Evolutionary conservation across 495 filamentous ascomycete genomes (phyloP).

Genomic region (Trypethelium eluteriae): DNA sequence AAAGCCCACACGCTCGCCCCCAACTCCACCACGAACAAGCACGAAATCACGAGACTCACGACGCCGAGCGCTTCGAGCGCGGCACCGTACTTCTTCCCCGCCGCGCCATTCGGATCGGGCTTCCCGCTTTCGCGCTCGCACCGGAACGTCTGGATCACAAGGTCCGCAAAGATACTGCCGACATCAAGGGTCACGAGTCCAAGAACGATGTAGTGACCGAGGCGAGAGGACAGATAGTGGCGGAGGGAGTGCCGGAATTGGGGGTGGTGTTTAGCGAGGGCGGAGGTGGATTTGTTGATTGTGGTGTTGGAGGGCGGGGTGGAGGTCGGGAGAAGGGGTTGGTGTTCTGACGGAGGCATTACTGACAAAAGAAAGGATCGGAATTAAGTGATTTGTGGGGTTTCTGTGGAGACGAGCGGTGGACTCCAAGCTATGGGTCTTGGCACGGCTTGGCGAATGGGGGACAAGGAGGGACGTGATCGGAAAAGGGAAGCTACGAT

Average conservation of each 20-base stretch:
- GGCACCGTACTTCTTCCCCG: constrained; percentile 29
- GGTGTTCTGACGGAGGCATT: background rate
- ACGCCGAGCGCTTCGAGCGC: constrained; percentile 40
- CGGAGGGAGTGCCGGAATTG: constrained; percentile 25
- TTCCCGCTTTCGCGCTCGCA: constrained; percentile 40
- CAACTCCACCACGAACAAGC: constrained; percentile 55
- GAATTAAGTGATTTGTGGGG: background rate
- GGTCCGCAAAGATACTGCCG: constrained; percentile 51
- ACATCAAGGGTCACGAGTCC: constrained; percentile 51
- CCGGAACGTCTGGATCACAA: constrained; percentile 53
- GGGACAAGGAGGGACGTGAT: no score
- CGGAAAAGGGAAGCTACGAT: no score
- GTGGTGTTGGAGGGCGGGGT: background rate
- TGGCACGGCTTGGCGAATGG: background rate
- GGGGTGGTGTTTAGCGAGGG: background rate
- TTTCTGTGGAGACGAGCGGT: background rate
- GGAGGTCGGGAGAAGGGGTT: background rate
- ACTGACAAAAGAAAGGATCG: background rate
- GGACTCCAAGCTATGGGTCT: background rate
- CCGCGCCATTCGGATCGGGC: constrained; percentile 17
- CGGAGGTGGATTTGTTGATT: background rate
- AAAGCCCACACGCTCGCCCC: constrained; percentile 49
- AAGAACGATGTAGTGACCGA: constrained; percentile 53
- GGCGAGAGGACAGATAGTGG: constrained; percentile 45
- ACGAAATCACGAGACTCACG: constrained; percentile 48